These are phyloP conservation scores for Colletotrichum lini DNA, from an alignment of 2,329 filamentous ascomycete genomes.

Conservation along the genomic window DNA sequence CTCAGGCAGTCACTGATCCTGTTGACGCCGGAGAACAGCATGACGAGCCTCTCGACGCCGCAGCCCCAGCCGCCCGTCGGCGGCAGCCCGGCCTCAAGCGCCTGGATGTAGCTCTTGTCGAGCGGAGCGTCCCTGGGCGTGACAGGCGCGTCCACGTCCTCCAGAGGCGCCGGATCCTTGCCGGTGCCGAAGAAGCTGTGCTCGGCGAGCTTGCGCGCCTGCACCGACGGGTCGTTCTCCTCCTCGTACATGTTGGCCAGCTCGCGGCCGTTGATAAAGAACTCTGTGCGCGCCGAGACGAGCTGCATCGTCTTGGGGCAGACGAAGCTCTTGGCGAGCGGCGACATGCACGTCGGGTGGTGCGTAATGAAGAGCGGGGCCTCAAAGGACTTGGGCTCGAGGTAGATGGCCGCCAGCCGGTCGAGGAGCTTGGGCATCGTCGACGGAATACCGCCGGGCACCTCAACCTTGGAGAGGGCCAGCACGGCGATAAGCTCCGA, in stretches of 20 bases:
- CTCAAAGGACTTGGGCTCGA: slow-evolving; percentile 81
- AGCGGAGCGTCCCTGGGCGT: slow-evolving; percentile 60
- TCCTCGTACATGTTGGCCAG: slow-evolving; percentile 98
- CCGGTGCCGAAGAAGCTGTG: slow-evolving; percentile 59
- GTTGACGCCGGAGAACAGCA: slow-evolving; percentile 86
- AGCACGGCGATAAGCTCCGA: slow-evolving; percentile 67
- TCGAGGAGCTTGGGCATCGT: slow-evolving; percentile 83
- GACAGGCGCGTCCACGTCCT: slow-evolving; percentile 48
- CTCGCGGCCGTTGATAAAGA: slow-evolving; percentile 86
- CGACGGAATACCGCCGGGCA: slow-evolving; percentile 72
- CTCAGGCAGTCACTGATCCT: slow-evolving; percentile 89
- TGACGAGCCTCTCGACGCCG: slow-evolving; percentile 90
- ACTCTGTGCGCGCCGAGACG: slow-evolving; percentile 86
- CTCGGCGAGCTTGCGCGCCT: slow-evolving; percentile 83
- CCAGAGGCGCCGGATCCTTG: slow-evolving; percentile 42
- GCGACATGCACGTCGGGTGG: slow-evolving; percentile 92
- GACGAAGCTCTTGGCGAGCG: slow-evolving; percentile 87
- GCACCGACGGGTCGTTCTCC: slow-evolving; percentile 92
- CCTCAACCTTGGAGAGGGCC: slow-evolving; percentile 71
- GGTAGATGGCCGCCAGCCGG: slow-evolving; percentile 79
- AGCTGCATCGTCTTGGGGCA: slow-evolving; percentile 78
- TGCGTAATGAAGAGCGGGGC: slow-evolving; percentile 88
- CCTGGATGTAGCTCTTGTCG: slow-evolving; percentile 88
- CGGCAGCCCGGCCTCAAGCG: slow-evolving; percentile 90
- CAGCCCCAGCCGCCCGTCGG: slow-evolving; percentile 98